Base-by-base conservation (phyloP, 225 moss, liverwort and hornwort species). In the Straminergon stramineum region DNA sequence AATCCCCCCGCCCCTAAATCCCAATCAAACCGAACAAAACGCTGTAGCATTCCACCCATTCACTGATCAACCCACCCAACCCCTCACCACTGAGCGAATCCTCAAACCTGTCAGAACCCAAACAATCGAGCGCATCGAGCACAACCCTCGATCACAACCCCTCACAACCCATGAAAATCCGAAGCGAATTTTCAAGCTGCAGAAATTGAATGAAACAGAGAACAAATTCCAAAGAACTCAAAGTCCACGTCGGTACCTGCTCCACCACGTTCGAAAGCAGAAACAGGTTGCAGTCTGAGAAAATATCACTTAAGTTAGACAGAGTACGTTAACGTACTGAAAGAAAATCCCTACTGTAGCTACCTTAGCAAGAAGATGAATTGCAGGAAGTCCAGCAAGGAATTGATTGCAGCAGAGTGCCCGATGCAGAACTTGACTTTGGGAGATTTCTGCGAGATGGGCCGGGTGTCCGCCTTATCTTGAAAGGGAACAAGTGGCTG, bases 401-500 rank as follows among this genome's bases (percentile, higher is more conserved):
- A 52, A 57, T 61, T 8, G 65, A 20, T 85, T 31, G 41, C 71
- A 58, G 71, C 43, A 31, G 84, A 37, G 2, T n/a, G 32, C 23
- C 12, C 0, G 60, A 41, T 35, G 66, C 82, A 20, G 43, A 58
- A 31, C 41, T 70, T 57, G 85, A 53, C 30, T 87, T 52, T 23
- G 78, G 30, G 26, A 90, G 82, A 85, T 78, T 83, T 88, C 65
- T 70, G 52, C 14, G 5, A 58, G n/a, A 26, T 83, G 37, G 81
- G 22, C 55, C 71, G 81, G 45, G 58, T 18, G 19, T 81, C 28
- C 63, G 55, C 88, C 87, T 92, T 92, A 88, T 90, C 90, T 71
- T 88, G 66, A 69, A 83, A 31, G 41, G n/a, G 34, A 85, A 88
- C 77, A 92, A 88, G 86, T 90, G 88, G 90, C 79, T 92, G 86